Evolutionary conservation across 306 rosid species (phyloP).

Genomic region (Citrullus colocynthis): DNA sequence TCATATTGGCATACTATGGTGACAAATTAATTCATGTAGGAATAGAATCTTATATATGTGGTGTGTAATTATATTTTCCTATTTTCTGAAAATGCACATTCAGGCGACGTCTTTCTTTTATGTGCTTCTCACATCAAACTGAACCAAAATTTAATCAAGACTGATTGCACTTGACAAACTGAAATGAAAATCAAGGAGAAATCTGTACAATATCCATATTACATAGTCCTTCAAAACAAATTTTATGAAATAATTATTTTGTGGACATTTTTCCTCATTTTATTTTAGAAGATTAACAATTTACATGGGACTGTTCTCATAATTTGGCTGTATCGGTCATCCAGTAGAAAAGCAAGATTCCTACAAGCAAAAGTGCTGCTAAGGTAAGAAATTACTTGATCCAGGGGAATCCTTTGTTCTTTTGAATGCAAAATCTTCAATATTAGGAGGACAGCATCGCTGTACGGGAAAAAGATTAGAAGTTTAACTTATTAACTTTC

Average conservation of each 20-base stretch:
- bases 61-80: background rate
- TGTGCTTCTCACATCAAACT: background rate
- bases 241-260: background rate
- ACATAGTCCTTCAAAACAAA: background rate
- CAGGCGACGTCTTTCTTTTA: background rate
- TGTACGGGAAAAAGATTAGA: constrained; percentile 12
- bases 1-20: too few relatives aligned
- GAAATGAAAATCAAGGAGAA: background rate
- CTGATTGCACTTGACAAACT: background rate
- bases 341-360: background rate
- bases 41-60: background rate
- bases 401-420: constrained; percentile 21
- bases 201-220: background rate
- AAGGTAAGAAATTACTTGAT: constrained; percentile 23
- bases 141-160: background rate
- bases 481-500: background rate
- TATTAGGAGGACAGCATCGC: constrained; percentile 37
- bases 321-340: background rate
- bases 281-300: background rate
- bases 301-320: background rate
- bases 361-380: background rate
- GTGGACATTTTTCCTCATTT: background rate
- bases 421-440: constrained; percentile 47
- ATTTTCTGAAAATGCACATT: background rate
- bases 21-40: too few relatives aligned